These are phyloP conservation scores for Neurospora tetrasperma DNA, from an alignment of 495 filamentous ascomycete genomes.

Conservation along the genomic window DNA sequence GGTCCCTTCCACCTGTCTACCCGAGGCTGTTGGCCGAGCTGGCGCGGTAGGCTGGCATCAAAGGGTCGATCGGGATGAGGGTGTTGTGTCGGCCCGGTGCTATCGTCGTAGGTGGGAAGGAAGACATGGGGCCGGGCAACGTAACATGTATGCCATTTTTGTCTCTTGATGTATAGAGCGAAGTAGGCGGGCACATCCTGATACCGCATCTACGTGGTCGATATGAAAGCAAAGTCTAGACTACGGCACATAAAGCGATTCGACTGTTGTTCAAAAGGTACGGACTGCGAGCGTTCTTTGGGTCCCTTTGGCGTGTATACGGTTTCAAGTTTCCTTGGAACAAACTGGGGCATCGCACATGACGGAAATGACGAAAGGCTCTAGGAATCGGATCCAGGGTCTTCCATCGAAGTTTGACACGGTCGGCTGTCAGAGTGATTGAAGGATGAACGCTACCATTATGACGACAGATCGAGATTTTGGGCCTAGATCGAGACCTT, in stretches of 20 bases:
- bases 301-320: not conserved
- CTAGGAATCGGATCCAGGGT: slow-evolving; percentile 9
- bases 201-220: not conserved
- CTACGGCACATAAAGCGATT: not conserved
- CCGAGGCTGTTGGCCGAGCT: not conserved
- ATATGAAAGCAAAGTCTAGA: not conserved
- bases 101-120: not conserved
- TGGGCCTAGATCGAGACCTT: slow-evolving; percentile 16
- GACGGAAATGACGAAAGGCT: slow-evolving; percentile 7
- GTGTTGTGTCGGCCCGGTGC: not conserved
- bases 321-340: slow-evolving; percentile 9
- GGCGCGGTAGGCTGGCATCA: not conserved
- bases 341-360: slow-evolving; percentile 1
- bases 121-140: no score
- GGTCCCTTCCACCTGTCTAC: not conserved
- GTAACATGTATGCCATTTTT: not conserved
- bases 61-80: not conserved
- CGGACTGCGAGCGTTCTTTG: not conserved
- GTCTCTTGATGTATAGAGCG: not conserved
- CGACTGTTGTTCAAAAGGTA: not conserved
- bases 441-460: slow-evolving; percentile 12
- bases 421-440: not conserved
- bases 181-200: not conserved
- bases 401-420: slow-evolving; percentile 4
- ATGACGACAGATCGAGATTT: slow-evolving; percentile 18